A percentile compares a stretch with the other conserved stretches of the same genome.
Evolutionary conservation across 2,329 filamentous ascomycete genomes (phyloP).

Genomic region (Ceratocystis destructans): DNA sequence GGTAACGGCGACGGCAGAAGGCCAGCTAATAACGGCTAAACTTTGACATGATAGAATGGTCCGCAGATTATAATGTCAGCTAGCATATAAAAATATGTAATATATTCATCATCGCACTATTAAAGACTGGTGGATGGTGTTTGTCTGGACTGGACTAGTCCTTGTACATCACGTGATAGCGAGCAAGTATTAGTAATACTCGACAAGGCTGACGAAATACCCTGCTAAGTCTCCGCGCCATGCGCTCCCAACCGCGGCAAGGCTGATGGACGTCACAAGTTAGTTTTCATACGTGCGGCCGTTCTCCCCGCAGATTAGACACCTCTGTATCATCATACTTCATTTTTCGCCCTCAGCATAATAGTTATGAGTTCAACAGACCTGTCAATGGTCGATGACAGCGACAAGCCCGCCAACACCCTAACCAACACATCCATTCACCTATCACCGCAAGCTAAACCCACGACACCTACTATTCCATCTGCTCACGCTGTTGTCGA

Average conservation of each 20-base stretch:
- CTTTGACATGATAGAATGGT: too few relatives aligned
- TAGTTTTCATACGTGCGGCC: background rate
- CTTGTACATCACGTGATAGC: too few relatives aligned
- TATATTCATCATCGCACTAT: too few relatives aligned
- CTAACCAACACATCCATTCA: background rate
- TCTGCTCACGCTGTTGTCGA: background rate
- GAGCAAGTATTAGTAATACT: background rate
- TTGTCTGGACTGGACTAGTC: too few relatives aligned
- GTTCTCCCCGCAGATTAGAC: background rate
- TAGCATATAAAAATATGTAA: too few relatives aligned
- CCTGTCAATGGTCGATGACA: background rate
- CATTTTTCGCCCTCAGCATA: background rate
- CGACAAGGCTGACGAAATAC: background rate
- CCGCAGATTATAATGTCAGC: too few relatives aligned
- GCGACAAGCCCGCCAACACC: background rate
- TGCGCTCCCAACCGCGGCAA: background rate
- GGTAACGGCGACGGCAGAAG: too few relatives aligned
- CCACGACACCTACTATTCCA: background rate
- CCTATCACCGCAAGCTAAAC: background rate
- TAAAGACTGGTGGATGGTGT: too few relatives aligned
- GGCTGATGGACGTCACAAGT: background rate
- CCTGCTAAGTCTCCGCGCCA: background rate
- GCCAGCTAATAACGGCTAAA: too few relatives aligned
- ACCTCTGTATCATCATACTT: background rate
- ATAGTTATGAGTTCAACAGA: background rate